phyloP scores from a whole-genome alignment of 345 rosid species.

The Syzygium aromaticum region DNA sequence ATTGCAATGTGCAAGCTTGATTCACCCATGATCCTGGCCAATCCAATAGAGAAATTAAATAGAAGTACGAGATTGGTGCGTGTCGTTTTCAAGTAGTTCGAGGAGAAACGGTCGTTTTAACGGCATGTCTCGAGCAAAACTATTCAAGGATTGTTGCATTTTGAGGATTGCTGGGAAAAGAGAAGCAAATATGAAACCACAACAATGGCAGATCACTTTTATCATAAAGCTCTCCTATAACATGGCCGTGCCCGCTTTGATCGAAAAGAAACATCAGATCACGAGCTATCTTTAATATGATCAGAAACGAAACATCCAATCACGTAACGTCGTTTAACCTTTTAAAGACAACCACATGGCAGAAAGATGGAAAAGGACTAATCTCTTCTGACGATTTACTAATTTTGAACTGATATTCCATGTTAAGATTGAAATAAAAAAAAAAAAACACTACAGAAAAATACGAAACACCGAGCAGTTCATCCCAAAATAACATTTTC shows the following conservation, averaged over 20 bases:
- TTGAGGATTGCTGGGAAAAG: not conserved
- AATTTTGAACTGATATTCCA: not conserved
- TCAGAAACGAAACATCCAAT: not conserved
- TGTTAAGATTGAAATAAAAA: not conserved
- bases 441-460: not conserved
- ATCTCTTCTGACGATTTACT: not conserved
- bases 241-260: not conserved
- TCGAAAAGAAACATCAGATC: not conserved
- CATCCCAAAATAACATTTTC: not conserved
- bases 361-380: not conserved
- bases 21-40: not conserved
- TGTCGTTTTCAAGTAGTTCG: not conserved
- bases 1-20: conserved; percentile 23
- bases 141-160: not conserved
- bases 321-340: not conserved
- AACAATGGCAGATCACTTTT: not conserved
- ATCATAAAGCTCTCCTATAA: not conserved
- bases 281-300: not conserved
- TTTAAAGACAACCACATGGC: not conserved
- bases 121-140: not conserved
- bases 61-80: not conserved
- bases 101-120: not conserved
- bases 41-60: not conserved
- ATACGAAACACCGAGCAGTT: not conserved
- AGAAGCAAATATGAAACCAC: not conserved